Evolutionary conservation across 208 protist genomes (phyloP).

Genomic region (Leishmania tropica): DNA sequence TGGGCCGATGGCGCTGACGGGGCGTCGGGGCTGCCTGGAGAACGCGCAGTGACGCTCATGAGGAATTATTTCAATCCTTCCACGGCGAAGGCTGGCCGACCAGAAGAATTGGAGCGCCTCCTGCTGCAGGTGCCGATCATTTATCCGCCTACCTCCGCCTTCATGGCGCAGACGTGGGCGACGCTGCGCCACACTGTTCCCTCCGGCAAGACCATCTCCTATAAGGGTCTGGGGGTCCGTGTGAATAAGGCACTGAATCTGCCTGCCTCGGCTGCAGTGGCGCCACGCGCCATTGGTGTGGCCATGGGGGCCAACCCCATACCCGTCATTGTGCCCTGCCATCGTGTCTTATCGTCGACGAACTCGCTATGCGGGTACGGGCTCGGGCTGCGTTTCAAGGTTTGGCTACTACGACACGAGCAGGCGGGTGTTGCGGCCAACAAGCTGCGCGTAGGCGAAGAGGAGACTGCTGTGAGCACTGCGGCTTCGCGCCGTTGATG

Average conservation of each 20-base stretch:
- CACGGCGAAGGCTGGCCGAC: constrained; percentile 10
- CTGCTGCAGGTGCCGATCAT: constrained; percentile 42
- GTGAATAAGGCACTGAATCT: constrained; percentile 16
- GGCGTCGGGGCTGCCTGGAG: constrained; percentile 16
- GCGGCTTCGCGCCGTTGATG: constrained; percentile 21
- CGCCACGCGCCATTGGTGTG: constrained; percentile 60
- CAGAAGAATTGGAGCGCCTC: constrained; percentile 32
- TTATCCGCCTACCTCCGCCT: constrained; percentile 41
- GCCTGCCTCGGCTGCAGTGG: neutral
- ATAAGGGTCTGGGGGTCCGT: constrained; percentile 46
- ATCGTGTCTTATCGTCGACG: constrained; percentile 68
- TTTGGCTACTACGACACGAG: constrained; percentile 75
- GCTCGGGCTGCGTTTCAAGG: constrained; percentile 59
- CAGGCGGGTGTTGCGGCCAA: constrained; percentile 34
- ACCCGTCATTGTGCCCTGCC: constrained; percentile 70
- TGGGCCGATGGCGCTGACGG: neutral
- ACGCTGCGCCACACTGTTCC: constrained; percentile 49
- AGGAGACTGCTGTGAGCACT: constrained; percentile 30
- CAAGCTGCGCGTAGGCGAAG: constrained; percentile 35
- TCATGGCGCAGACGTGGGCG: constrained; percentile 44
- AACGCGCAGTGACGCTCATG: constrained; percentile 32
- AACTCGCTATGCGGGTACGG: constrained; percentile 60
- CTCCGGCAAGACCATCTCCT: constrained; percentile 46
- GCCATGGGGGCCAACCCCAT: constrained; percentile 70
- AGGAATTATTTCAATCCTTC: constrained; percentile 42